A percentile compares a stretch with the other conserved stretches of the same genome.
Conservation (phyloP, 345 rosid genomes). For the Populus euphratica region DNA sequence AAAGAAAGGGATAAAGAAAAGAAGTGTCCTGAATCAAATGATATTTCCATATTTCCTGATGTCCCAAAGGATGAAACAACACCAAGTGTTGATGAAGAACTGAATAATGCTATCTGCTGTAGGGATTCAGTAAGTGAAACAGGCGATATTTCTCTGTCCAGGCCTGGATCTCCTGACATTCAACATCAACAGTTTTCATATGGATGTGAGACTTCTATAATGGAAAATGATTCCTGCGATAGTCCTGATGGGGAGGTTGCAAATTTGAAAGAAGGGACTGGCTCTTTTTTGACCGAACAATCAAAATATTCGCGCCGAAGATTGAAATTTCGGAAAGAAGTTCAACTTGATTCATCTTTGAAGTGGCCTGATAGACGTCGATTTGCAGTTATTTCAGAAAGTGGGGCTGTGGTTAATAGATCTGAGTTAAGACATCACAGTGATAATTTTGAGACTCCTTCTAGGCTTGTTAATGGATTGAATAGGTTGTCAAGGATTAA, state of each 20-base stretch:
- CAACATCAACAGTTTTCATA: slow-evolving; percentile 38
- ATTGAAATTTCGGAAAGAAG: slow-evolving; percentile 51
- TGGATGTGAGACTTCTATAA: slow-evolving; percentile 30
- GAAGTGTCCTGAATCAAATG: slow-evolving; percentile 34
- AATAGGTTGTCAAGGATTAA: slow-evolving; percentile 50
- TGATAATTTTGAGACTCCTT: slow-evolving; percentile 51
- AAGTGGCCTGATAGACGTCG: slow-evolving; percentile 64
- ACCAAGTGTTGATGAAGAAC: slow-evolving; percentile 42
- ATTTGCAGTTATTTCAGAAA: slow-evolving; percentile 45
- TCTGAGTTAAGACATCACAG: slow-evolving; percentile 48
- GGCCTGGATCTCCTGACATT: slow-evolving; percentile 54
- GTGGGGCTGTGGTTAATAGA: slow-evolving; percentile 38
- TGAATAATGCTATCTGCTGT: slow-evolving; percentile 29
- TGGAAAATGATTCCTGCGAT: slow-evolving; percentile 42
- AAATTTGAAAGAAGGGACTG: slow-evolving; percentile 44
- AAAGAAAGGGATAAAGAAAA: slow-evolving; percentile 76
- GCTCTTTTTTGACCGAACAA: slow-evolving; percentile 46
- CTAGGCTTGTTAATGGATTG: slow-evolving; percentile 49
- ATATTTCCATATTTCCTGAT: slow-evolving; percentile 21
- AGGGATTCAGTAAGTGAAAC: slow-evolving; percentile 41
- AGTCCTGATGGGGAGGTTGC: slow-evolving; percentile 37
- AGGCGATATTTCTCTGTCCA: slow-evolving; percentile 41
- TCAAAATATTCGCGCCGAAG: slow-evolving; percentile 49
- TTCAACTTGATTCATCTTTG: slow-evolving; percentile 41
- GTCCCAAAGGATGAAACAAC: slow-evolving; percentile 42